Conservation (phyloP, 108 stramenopile species). For the Pelagomonas calceolata region DNA sequence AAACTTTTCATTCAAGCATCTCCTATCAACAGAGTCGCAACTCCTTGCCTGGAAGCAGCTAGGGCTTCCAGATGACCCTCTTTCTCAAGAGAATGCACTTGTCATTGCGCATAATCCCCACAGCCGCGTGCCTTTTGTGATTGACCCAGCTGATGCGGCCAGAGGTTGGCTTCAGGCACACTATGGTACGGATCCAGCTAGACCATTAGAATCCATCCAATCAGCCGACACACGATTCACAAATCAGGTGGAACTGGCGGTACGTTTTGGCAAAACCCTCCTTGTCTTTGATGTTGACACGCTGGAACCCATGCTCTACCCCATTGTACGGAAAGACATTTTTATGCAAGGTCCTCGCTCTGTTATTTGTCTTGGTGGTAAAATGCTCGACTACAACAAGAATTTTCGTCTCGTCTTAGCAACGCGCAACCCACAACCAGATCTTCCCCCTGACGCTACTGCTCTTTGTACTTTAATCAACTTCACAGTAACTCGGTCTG, state of each 20-base stretch:
- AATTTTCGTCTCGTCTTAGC: slow-evolving; percentile 38
- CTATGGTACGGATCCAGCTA: slow-evolving; percentile 15
- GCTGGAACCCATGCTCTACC: slow-evolving; percentile 44
- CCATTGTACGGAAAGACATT: slow-evolving; percentile 33
- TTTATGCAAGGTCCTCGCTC: slow-evolving; percentile 35
- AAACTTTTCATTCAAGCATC: slow-evolving; percentile 21
- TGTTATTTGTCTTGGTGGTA: slow-evolving; percentile 37
- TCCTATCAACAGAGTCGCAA: slow-evolving; percentile 40
- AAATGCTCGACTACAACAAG: slow-evolving; percentile 47
- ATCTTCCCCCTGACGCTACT: slow-evolving; percentile 37
- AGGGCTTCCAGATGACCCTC: slow-evolving; percentile 40
- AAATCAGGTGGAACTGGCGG: slow-evolving; percentile 14
- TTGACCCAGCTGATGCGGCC: slow-evolving; percentile 41
- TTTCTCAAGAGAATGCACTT: slow-evolving; percentile 37
- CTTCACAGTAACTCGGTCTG: slow-evolving; percentile 51
- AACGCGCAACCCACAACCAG: slow-evolving; percentile 37
- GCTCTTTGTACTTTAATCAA: slow-evolving; percentile 43
- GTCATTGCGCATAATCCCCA: slow-evolving; percentile 21
- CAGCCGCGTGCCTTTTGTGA: slow-evolving; percentile 41
- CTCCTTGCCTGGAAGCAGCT: slow-evolving; percentile 40
- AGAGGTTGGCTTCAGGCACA: slow-evolving; percentile 32
- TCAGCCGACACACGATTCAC: slow-evolving; percentile 17
- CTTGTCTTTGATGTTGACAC: slow-evolving; percentile 34
- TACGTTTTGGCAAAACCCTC: slow-evolving; percentile 53
- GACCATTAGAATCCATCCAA: slow-evolving; percentile 27